Conservation (phyloP, 1,139 yeast species). For the Pneumocystis carinii region DNA sequence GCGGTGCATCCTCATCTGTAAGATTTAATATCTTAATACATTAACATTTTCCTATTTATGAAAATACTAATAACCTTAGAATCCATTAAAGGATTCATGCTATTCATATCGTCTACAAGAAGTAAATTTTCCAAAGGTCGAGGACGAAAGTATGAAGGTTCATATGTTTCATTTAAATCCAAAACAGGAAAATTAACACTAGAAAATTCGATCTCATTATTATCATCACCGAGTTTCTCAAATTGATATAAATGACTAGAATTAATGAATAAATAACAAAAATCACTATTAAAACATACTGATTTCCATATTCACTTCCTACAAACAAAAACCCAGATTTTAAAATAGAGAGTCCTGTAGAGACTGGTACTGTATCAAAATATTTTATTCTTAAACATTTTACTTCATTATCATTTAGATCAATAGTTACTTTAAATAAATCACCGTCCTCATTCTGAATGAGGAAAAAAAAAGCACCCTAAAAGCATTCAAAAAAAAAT, state of each 20-base stretch:
- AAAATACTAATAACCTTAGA: constrained; percentile 21
- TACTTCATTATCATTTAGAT: constrained; percentile 30
- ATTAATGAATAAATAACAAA: not conserved
- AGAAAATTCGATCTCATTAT: constrained; percentile 24
- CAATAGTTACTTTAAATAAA: constrained; percentile 51
- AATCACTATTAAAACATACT: constrained; percentile 19
- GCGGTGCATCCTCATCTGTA: constrained; percentile 24
- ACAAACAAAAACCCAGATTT: constrained; percentile 66
- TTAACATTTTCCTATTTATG: not conserved
- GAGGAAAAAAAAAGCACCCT: constrained; percentile 47
- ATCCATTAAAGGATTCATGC: constrained; percentile 46
- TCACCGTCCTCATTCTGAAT: constrained; percentile 64
- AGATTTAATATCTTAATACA: constrained; percentile 22
- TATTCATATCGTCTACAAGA: constrained; percentile 37
- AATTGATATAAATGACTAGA: constrained; percentile 44
- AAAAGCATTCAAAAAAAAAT: not conserved
- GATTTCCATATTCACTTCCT: constrained; percentile 48
- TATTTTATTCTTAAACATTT: constrained; percentile 35
- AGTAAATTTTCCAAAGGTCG: constrained; percentile 41
- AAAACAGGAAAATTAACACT: constrained; percentile 20
- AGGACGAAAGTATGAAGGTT: constrained; percentile 20
- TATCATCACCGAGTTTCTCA: constrained; percentile 54
- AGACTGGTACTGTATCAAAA: constrained; percentile 60
- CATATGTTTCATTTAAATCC: constrained; percentile 17
- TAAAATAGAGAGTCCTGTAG: constrained; percentile 43